Conservation (phyloP, 2,329 filamentous ascomycete species). For the Aspergillus fumigatiaffinis region DNA sequence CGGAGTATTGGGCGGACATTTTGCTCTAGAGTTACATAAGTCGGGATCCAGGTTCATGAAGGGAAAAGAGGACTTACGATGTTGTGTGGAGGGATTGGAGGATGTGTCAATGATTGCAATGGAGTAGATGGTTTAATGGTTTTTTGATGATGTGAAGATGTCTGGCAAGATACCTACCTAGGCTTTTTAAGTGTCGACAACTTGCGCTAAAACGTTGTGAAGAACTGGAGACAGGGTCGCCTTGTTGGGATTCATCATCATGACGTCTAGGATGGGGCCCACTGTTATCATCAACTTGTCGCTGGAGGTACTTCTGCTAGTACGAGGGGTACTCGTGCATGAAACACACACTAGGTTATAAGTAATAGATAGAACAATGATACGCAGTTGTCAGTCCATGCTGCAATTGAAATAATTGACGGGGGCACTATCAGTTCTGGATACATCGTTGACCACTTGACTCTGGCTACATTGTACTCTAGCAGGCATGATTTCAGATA, state of each 20-base stretch:
- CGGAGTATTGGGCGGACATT: slow-evolving; percentile 61
- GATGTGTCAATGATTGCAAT: neutral
- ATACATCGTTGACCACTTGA: neutral
- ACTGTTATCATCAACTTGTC: slow-evolving; percentile 7
- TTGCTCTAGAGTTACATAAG: slow-evolving; percentile 2
- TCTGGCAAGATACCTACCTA: neutral
- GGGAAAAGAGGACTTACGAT: neutral
- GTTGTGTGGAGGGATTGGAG: neutral
- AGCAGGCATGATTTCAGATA: neutral
- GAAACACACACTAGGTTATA: neutral
- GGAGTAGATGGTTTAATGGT: neutral
- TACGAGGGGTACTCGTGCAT: no score
- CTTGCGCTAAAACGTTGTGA: neutral
- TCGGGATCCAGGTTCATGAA: neutral
- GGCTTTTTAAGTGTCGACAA: neutral
- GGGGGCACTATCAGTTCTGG: neutral
- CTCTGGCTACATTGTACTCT: neutral
- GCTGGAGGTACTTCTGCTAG: neutral
- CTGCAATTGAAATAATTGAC: neutral
- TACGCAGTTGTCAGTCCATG: neutral
- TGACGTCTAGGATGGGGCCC: slow-evolving; percentile 21
- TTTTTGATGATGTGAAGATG: neutral
- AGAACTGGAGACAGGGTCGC: slow-evolving; percentile 2
- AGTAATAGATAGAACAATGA: no score
- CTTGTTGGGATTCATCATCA: slow-evolving; percentile 25